Percentiles rank a stretch among this genome's conserved stretches.
Conservation (phyloP, 192 early-diverging fungal species). For the Gonapodya sp. region DNA sequence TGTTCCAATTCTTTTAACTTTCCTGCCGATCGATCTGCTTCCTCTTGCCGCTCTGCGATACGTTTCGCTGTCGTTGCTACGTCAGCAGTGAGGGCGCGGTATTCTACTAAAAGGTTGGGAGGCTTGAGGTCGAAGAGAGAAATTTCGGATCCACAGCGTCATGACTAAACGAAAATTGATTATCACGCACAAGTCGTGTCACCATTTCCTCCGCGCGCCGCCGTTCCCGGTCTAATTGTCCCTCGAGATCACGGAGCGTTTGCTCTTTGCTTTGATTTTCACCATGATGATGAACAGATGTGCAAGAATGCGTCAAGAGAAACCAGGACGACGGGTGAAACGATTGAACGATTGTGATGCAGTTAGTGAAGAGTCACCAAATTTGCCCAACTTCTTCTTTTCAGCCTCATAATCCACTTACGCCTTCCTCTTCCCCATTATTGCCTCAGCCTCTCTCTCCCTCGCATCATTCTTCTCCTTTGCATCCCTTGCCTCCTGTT, state of each 20-base stretch:
- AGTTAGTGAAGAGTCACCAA: too few relatives aligned
- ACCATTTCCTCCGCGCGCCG: conserved; percentile 33
- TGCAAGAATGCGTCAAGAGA: too few relatives aligned
- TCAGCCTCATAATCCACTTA: background rate
- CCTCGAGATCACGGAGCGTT: conserved; percentile 34
- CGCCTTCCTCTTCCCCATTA: background rate
- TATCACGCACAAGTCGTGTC: conserved; percentile 28
- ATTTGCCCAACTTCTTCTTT: too few relatives aligned
- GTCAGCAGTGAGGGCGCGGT: conserved; percentile 29
- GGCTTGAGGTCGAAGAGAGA: conserved; percentile 19
- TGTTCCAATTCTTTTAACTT: conserved; percentile 27
- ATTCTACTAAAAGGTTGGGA: conserved; percentile 22
- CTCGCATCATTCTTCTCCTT: conserved; percentile 38
- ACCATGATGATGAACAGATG: too few relatives aligned
- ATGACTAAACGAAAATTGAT: too few relatives aligned
- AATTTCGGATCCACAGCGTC: background rate
- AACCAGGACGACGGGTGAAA: too few relatives aligned
- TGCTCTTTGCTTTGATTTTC: conserved; percentile 31
- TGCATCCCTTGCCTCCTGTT: conserved; percentile 33
- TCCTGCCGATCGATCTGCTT: background rate
- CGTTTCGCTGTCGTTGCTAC: conserved; percentile 25
- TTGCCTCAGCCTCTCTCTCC: conserved; percentile 21
- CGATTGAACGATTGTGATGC: too few relatives aligned
- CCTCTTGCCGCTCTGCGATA: conserved; percentile 19
- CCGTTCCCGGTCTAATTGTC: conserved; percentile 35